Percentiles rank a stretch among this genome's conserved stretches.
These are phyloP conservation scores for Aspergillus calidoustus DNA, from an alignment of 2,329 filamentous ascomycete species.

Conservation along the genomic window DNA sequence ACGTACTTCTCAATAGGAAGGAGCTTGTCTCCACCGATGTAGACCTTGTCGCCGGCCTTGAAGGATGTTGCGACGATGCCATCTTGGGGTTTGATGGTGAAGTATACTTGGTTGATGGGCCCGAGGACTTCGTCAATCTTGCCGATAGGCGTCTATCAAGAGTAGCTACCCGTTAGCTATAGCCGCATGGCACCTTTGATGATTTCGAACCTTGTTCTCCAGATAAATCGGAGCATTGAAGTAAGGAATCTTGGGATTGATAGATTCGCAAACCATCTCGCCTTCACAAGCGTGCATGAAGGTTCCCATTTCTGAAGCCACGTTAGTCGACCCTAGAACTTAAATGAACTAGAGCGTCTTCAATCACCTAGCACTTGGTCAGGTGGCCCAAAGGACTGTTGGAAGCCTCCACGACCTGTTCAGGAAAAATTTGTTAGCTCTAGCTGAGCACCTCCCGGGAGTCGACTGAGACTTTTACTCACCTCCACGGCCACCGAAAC, in stretches of 20 bases:
- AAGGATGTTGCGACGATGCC: constrained; percentile 94
- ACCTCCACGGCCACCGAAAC: constrained; percentile 49
- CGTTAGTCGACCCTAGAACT: constrained; percentile 35
- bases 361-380: constrained; percentile 61
- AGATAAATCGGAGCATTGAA: constrained; percentile 99
- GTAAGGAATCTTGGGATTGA: constrained; percentile 94
- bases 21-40: constrained; percentile 91
- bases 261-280: constrained; percentile 95
- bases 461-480: constrained; percentile 34
- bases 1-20: constrained; percentile 81
- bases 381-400: constrained; percentile 65
- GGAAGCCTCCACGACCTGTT: constrained; percentile 65
- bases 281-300: constrained; percentile 96
- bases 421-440: constrained; percentile 42
- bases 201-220: constrained; percentile 80
- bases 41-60: constrained; percentile 97
- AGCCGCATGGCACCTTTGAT: background rate
- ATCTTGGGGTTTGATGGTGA: constrained; percentile 96
- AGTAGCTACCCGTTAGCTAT: constrained; percentile 22
- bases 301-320: constrained; percentile 77
- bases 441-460: constrained; percentile 14
- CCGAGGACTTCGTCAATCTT: constrained; percentile 98
- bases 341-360: constrained; percentile 5
- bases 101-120: constrained; percentile 96
- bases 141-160: constrained; percentile 74